Base-by-base conservation (phyloP, 441 rosid genomes). In the Eruca vesicaria region DNA sequence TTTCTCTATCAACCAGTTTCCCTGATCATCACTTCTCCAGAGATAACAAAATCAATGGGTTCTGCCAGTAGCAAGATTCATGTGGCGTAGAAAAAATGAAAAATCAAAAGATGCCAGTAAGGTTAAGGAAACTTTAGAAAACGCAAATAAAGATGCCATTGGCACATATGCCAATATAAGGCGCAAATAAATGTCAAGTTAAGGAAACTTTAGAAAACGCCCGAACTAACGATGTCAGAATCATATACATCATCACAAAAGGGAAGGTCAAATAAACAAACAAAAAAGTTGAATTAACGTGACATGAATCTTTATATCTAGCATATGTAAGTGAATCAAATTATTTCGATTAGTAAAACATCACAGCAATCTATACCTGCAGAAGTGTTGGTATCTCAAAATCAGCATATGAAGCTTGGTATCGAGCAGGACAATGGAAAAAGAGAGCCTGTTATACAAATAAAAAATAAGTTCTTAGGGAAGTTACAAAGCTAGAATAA, bases 321-420 rank as follows among this genome's bases (percentile, higher is more conserved):
- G 62, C 68, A 66, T 32, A 59, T 74, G 68, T 26, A 66, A 50
- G 43, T 52, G 14, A 75, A 63, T 28, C 7, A 18, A 63, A 62
- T 20, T 45, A 36, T 50, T 72, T 50, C 1, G 18, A 18, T 45
- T 50, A 52, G 36, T 66, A 15, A 33, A 35, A 66, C 14, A 52
- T 61, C 31, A 67, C 69, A 66, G 15, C 19, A 62, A 66, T 75
- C 8, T 61, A 45, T 86, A 93, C 99, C 97, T 96, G 99, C 74
- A 93, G 72, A 82, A 93, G 85, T 55, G 98, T 90, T 52, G 97
- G 98, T 76, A 96, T 77, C 84, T 96, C 99, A 87, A 96, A 75
- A 41, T 96, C 99, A 16, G 95, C 85, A 88, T 81, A 92, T 64
- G 97, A 84, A 79, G 94, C 85, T 72, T 93, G 94, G 82, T 88